phyloP scores from a whole-genome alignment of 805 yeast genomes.

The Candida verbasci region DNA sequence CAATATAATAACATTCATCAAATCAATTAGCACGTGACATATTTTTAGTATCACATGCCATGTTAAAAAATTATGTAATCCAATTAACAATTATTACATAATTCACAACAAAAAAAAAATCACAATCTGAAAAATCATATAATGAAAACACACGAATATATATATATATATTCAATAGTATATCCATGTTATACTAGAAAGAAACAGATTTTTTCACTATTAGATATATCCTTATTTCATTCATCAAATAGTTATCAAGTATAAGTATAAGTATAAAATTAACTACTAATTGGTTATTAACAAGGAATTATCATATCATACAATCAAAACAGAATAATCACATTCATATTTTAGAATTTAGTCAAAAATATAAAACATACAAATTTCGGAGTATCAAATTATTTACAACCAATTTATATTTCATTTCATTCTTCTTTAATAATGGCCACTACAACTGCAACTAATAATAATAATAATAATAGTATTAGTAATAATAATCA shows the following conservation, averaged over 20 bases:
- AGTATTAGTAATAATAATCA: neutral
- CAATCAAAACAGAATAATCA: no score
- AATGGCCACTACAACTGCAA: neutral
- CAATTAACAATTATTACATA: slow-evolving; percentile 1
- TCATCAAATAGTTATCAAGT: no score
- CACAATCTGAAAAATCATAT: neutral
- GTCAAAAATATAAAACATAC: neutral
- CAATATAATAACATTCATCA: no score
- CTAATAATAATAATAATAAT: neutral
- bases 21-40: no score
- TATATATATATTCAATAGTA: neutral
- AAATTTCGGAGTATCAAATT: neutral
- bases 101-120: slow-evolving; percentile 3
- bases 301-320: no score
- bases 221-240: no score
- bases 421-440: neutral
- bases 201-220: no score
- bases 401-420: neutral
- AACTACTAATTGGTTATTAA: no score
- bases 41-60: no score
- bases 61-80: no score
- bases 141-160: neutral
- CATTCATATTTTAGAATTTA: no score
- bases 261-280: no score
- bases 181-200: neutral